Conservation (phyloP, 2,329 filamentous ascomycete species). For the Beauveria bassiana region DNA sequence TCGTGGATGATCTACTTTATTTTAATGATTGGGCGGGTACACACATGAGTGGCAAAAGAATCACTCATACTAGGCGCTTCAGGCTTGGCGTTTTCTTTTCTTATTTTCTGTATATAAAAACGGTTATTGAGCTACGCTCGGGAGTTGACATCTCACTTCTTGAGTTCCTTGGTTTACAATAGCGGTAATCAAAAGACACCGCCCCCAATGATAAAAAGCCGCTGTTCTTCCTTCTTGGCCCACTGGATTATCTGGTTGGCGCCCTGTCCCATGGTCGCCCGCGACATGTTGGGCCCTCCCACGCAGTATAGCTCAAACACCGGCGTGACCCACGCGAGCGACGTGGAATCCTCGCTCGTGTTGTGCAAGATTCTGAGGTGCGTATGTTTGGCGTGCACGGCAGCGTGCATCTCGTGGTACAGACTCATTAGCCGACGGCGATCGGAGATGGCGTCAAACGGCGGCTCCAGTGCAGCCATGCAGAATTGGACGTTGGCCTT, state of each 20-base stretch:
- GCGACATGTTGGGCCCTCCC: constrained; percentile 64
- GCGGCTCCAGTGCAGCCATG: constrained; percentile 72
- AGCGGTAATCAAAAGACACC: constrained; percentile 57
- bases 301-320: constrained; percentile 92
- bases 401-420: constrained; percentile 78
- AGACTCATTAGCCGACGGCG: constrained; percentile 70
- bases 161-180: not conserved
- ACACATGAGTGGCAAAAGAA: not conserved
- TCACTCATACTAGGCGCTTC: not conserved
- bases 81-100: constrained; percentile 1
- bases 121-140: constrained; percentile 3
- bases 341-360: constrained; percentile 65
- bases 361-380: constrained; percentile 82
- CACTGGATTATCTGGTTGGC: constrained; percentile 88
- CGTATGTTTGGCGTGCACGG: constrained; percentile 75
- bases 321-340: constrained; percentile 84
- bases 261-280: constrained; percentile 65
- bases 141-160: not conserved
- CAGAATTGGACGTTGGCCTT: constrained; percentile 90
- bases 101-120: constrained; percentile 8
- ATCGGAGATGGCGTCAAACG: constrained; percentile 52
- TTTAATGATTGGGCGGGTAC: constrained; percentile 1
- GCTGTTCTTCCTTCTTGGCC: constrained; percentile 85
- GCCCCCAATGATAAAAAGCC: constrained; percentile 95
- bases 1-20: not conserved